Evolutionary conservation across 2,329 filamentous ascomycete species (phyloP).

Genomic region (Ophiostoma quercus): DNA sequence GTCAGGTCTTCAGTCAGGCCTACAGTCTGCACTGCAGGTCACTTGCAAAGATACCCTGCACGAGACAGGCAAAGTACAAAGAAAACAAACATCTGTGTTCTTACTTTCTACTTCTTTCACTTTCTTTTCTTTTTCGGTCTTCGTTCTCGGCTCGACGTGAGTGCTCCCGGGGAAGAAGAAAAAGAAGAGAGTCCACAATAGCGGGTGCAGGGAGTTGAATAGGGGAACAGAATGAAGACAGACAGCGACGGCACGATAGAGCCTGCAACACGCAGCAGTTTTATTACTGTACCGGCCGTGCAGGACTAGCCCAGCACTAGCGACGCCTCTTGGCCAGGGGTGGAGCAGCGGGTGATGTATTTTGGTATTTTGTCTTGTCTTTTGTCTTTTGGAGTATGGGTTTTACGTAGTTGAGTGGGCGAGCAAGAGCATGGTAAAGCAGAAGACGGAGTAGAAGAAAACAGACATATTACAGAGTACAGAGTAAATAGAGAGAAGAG

Average conservation of each 20-base stretch:
- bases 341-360: conserved; percentile 19
- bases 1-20: too few relatives aligned
- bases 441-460: background rate
- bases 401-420: background rate
- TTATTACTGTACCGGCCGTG: conserved; percentile 26
- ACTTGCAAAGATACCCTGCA: conserved; percentile 8
- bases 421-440: background rate
- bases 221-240: background rate
- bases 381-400: background rate
- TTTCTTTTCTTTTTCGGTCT: background rate
- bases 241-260: conserved; percentile 12
- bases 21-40: background rate
- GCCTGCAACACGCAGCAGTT: conserved; percentile 16
- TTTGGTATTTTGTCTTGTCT: background rate
- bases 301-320: conserved; percentile 26
- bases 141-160: background rate
- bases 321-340: conserved; percentile 17
- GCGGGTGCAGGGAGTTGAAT: background rate
- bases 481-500: background rate
- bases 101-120: background rate
- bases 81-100: background rate
- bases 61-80: conserved; percentile 1
- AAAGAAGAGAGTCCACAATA: conserved; percentile 10
- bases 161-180: conserved; percentile 9
- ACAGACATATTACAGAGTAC: background rate